phyloP scores from a whole-genome alignment of 75 land plant species.

The Selaginella tamariscina region DNA sequence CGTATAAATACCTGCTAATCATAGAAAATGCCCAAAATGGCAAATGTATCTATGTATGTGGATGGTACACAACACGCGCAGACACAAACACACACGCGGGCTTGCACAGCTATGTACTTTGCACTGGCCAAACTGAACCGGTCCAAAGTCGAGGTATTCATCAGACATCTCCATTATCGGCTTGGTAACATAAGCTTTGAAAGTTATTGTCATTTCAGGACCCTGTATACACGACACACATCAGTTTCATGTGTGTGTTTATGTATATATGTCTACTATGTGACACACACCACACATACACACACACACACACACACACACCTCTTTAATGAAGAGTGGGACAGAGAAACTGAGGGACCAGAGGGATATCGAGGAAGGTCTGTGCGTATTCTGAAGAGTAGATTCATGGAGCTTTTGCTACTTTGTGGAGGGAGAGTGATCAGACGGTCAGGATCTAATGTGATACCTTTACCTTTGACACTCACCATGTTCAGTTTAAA shows the following conservation, averaged over 20 bases:
- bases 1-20: no score
- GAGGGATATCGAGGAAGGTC: conserved; percentile 14
- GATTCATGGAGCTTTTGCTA: background rate
- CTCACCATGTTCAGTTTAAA: conserved; percentile 21
- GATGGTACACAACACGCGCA: background rate
- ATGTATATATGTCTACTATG: no score
- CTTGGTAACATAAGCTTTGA: conserved; percentile 24
- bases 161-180: conserved; percentile 21
- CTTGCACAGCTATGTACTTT: conserved; percentile 14
- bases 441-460: conserved; percentile 20
- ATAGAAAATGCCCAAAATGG: no score
- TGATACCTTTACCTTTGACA: conserved; percentile 23
- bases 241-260: background rate
- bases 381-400: conserved; percentile 6
- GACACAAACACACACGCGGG: background rate
- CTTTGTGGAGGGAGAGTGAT: conserved; percentile 11
- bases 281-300: no score
- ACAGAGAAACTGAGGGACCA: conserved; percentile 15
- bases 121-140: conserved; percentile 26
- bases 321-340: conserved; percentile 28
- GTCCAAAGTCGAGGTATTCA: conserved; percentile 23
- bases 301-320: no score
- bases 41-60: no score
- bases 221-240: conserved; percentile 15
- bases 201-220: conserved; percentile 18